Conservation (phyloP, 176 grass and related monocot species). For the Cenchrus fungigraminus region DNA sequence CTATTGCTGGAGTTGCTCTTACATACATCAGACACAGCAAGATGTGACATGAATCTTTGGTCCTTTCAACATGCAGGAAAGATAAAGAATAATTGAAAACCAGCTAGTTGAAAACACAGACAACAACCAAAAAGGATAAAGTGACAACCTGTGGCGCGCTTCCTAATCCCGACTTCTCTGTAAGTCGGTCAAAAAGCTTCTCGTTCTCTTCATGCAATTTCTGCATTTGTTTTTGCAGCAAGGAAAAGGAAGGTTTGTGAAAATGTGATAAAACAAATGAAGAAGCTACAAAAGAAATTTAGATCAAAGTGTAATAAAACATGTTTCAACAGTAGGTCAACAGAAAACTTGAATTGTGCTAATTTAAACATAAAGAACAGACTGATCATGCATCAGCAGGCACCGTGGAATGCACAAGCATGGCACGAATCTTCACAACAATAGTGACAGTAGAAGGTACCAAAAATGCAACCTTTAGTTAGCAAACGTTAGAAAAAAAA, state of each 20-base stretch:
- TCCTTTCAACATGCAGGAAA: slow-evolving; percentile 24
- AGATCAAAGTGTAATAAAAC: slow-evolving; percentile 17
- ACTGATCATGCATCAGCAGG: slow-evolving; percentile 21
- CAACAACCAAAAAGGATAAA: slow-evolving; percentile 18
- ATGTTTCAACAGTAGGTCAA: background rate
- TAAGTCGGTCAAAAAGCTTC: slow-evolving; percentile 88
- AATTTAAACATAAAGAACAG: slow-evolving; percentile 7
- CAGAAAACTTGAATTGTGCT: slow-evolving; percentile 26
- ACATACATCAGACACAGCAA: background rate
- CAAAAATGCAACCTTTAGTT: background rate
- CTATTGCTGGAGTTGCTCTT: no score
- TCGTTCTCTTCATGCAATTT: slow-evolving; percentile 99
- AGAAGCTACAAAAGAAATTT: slow-evolving; percentile 1
- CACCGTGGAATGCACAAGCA: background rate
- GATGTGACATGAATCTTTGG: background rate
- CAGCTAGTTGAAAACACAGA: slow-evolving; percentile 21
- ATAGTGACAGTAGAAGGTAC: slow-evolving; percentile 18
- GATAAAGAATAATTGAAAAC: slow-evolving; percentile 7
- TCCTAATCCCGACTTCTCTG: slow-evolving; percentile 78
- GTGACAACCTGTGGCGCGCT: slow-evolving; percentile 64
- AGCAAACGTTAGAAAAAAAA: background rate
- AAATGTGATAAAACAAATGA: slow-evolving; percentile 38
- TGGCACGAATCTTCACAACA: slow-evolving; percentile 29
- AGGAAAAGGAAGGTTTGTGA: slow-evolving; percentile 24
- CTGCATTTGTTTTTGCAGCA: slow-evolving; percentile 52